phyloP scores from a whole-genome alignment of 768 basidiomycete species.

The Suillus subalutaceus region DNA sequence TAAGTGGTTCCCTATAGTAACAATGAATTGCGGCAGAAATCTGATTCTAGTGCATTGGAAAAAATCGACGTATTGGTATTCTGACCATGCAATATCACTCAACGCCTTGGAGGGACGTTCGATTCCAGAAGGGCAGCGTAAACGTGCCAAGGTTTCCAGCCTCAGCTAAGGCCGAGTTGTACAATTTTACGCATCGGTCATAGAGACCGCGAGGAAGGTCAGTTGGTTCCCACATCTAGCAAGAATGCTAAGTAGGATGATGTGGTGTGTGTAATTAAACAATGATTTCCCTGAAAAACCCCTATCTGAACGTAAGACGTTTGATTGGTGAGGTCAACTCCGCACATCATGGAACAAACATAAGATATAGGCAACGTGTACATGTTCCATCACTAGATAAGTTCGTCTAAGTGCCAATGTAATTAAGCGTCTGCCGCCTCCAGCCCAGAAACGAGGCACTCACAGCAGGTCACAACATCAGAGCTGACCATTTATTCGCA shows the following conservation, averaged over 20 bases:
- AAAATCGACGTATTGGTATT: constrained; percentile 46
- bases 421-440: not conserved
- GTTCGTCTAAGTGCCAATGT: not conserved
- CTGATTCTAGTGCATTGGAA: not conserved
- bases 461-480: not conserved
- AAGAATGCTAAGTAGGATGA: not conserved
- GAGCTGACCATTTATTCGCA: not conserved
- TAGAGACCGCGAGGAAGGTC: no score
- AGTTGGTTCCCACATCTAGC: no score
- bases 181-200: no score
- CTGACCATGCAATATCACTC: not conserved
- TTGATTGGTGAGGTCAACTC: not conserved
- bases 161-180: no score
- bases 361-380: not conserved
- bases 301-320: not conserved
- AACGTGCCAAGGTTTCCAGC: no score
- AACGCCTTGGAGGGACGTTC: not conserved
- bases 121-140: no score
- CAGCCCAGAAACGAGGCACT: not conserved
- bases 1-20: not conserved
- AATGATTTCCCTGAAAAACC: not conserved
- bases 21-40: constrained; percentile 31
- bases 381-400: not conserved
- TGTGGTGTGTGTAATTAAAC: not conserved
- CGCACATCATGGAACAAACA: not conserved